These are phyloP conservation scores for Erythrobasidium yunnanense DNA, from an alignment of 768 basidiomycete species.

Conservation along the genomic window DNA sequence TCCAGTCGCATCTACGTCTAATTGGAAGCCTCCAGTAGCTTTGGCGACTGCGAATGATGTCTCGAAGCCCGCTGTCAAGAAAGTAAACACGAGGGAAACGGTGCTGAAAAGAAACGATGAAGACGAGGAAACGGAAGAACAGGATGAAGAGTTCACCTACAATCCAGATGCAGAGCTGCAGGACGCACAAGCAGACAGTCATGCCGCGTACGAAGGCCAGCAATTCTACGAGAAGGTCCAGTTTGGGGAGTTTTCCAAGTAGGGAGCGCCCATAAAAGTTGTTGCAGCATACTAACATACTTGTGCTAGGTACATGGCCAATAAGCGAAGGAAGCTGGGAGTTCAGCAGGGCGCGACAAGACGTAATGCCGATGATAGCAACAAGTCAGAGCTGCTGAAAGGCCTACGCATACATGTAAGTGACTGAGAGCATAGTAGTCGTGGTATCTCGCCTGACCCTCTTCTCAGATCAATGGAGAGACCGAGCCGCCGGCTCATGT, in stretches of 20 bases:
- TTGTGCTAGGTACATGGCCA: conserved; percentile 75
- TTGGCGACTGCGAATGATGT: neutral
- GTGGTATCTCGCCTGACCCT: neutral
- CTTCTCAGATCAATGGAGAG: conserved; percentile 69
- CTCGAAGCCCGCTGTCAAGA: neutral
- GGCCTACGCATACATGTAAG: conserved; percentile 73
- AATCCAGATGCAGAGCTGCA: conserved; percentile 18
- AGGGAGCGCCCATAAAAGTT: neutral
- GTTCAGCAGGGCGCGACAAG: conserved; percentile 50
- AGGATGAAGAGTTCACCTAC: conserved; percentile 18
- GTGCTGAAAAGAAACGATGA: too few relatives aligned
- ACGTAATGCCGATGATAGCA: conserved; percentile 33
- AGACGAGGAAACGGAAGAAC: too few relatives aligned
- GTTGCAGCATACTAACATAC: neutral
- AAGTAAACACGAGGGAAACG: neutral
- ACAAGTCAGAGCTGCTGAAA: conserved; percentile 53
- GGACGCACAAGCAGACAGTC: conserved; percentile 13
- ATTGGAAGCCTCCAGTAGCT: neutral
- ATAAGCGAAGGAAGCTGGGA: conserved; percentile 82
- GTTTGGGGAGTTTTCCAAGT: conserved; percentile 19
- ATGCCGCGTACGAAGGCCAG: conserved; percentile 13
- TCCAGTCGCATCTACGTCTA: too few relatives aligned
- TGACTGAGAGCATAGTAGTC: conserved; percentile 15
- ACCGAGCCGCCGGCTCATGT: conserved; percentile 79
- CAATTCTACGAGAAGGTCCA: conserved; percentile 16